Evolutionary conservation across 192 early-diverging fungal species (phyloP).

Genomic region (Coemansia sp.): DNA sequence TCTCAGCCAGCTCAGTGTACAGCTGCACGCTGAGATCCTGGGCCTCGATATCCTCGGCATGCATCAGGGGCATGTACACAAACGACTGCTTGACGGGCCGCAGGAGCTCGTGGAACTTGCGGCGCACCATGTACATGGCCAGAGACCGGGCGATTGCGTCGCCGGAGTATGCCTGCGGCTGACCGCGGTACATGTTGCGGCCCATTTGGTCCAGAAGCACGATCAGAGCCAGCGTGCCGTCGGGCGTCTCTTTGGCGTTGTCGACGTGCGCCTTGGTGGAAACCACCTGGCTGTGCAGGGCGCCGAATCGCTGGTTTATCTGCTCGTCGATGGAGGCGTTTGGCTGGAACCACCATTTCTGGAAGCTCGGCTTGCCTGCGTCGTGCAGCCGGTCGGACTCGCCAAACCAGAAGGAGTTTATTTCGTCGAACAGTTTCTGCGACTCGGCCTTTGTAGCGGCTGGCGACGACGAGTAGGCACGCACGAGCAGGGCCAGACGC

Average conservation of each 20-base stretch:
- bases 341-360: conserved; percentile 51
- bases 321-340: conserved; percentile 29
- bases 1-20: conserved; percentile 47
- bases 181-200: conserved; percentile 61
- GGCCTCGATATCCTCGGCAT: conserved; percentile 60
- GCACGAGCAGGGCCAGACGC: neutral
- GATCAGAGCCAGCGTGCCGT: conserved; percentile 49
- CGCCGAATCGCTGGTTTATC: conserved; percentile 28
- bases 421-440: conserved; percentile 32
- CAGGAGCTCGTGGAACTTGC: conserved; percentile 52
- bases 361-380: conserved; percentile 38
- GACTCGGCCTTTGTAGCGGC: conserved; percentile 26
- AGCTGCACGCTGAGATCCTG: conserved; percentile 56
- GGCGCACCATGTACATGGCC: conserved; percentile 51
- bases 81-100: conserved; percentile 54
- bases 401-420: conserved; percentile 48
- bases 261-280: conserved; percentile 31
- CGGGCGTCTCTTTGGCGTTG: conserved; percentile 34
- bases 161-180: conserved; percentile 53
- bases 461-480: conserved; percentile 1
- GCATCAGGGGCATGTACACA: conserved; percentile 62
- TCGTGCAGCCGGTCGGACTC: conserved; percentile 47
- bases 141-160: conserved; percentile 56
- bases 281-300: conserved; percentile 12
- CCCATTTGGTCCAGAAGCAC: conserved; percentile 64